Evolutionary conservation across 2,329 filamentous ascomycete species (phyloP).

Genomic region (Pseudocercospora macadamiae): DNA sequence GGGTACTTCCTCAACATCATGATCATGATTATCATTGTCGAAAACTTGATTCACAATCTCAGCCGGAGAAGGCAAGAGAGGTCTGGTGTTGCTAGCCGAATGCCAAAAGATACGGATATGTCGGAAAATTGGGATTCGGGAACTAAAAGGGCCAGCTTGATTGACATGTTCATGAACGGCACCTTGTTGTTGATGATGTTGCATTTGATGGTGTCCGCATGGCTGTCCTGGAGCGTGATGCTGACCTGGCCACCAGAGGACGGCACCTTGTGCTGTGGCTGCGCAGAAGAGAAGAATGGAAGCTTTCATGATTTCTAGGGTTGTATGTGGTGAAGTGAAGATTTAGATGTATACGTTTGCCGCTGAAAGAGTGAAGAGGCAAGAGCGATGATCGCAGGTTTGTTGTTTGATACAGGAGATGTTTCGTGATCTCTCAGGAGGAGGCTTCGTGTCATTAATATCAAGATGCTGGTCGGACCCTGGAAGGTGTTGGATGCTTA

Average conservation of each 20-base stretch:
- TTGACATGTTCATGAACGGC: not conserved
- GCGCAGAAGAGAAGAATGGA: conserved; percentile 1
- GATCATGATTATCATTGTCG: not conserved
- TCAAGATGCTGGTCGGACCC: not conserved
- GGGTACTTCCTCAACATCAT: not conserved
- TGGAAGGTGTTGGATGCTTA: not conserved
- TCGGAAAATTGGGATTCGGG: not conserved
- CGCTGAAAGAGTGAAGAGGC: not conserved
- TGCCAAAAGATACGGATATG: not conserved
- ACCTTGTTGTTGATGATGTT: not conserved
- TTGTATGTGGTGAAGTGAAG: not conserved
- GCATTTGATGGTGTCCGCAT: not conserved
- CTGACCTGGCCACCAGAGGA: not conserved
- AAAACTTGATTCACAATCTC: not conserved
- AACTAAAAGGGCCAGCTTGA: not conserved
- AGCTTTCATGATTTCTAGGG: conserved; percentile 1
- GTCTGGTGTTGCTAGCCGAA: not conserved
- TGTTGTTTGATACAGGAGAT: not conserved
- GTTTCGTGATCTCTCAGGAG: not conserved
- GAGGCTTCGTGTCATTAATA: conserved; percentile 8
- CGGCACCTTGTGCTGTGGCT: not conserved
- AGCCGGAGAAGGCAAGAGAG: not conserved
- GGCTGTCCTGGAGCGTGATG: not conserved
- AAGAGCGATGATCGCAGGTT: too few relatives aligned
- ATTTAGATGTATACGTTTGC: not conserved